Evolutionary conservation across 2,329 filamentous ascomycete species (phyloP), one percentile per base, ranked within the genome.

Genomic region (Fusarium siculi): DNA sequence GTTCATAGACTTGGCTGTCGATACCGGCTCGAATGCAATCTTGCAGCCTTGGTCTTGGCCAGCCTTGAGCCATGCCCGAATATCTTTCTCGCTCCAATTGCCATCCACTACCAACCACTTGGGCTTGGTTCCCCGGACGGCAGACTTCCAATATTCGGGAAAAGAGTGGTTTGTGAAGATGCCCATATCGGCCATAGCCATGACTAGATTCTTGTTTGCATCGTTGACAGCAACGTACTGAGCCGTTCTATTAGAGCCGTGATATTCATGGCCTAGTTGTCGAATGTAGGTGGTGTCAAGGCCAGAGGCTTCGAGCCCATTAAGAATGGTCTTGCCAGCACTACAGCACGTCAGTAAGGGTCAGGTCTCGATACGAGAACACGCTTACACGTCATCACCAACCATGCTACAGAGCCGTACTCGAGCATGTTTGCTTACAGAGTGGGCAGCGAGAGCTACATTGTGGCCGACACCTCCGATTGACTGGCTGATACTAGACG

Each of bases 111-210:
- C 91, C 34, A 96, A 85, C 90, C 93, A 96, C 70, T 89, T 89
- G n/a, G 91, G 93, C 75, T 85, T 86, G 18, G 87, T 84, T 7
- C 84, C 81, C 18, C 84, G 81, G 12, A 94, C 83, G 34, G 89
- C 84, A 3, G 89, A 86, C 55, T 87, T 86, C 91, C 92, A 94
- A 73, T 87, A 84, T 14, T 85, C 80, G 0, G 86, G 81, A 69
- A 88, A 87, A 2, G 85, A 84, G 68, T 87, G 83, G 21, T 83
- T 79, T n/a, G 90, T 87, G 53, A 97, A 89, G 76, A 97, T 96
- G 62, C 87, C 89, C 95, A 98, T 98, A 79, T 98, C 96, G 9
- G 96, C 95, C 94, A 98, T 97, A 50, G 95, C 96, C 71, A 98
- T 83, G n/a, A 95, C 87, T 5, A 99, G 89, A 72, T 95, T 93